These are phyloP conservation scores for Colletotrichum neosansevieriae DNA, from an alignment of 2,329 filamentous ascomycete genomes.

Conservation along the genomic window DNA sequence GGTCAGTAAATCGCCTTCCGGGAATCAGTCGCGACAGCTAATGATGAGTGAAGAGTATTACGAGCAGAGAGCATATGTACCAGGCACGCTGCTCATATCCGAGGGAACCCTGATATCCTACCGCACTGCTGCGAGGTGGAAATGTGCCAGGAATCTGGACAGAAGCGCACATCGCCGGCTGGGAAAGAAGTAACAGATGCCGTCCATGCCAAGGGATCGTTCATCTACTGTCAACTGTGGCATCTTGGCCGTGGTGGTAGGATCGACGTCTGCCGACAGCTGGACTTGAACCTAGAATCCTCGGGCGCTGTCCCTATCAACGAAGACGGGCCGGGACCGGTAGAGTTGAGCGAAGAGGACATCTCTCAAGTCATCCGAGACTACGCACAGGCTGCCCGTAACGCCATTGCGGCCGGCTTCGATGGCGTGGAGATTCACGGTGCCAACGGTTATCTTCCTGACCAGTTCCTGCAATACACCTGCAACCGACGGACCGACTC, in stretches of 20 bases:
- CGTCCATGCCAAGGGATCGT: constrained; percentile 72
- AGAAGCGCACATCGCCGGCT: constrained; percentile 67
- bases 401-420: constrained; percentile 72
- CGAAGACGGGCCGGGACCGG: constrained; percentile 65
- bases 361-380: constrained; percentile 73
- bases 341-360: constrained; percentile 73
- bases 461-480: constrained; percentile 69
- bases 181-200: constrained; percentile 70
- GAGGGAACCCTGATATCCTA: constrained; percentile 68
- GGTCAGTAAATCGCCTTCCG: constrained; percentile 23
- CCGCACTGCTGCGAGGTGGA: constrained; percentile 57
- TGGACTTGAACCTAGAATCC: constrained; percentile 62
- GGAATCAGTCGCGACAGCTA: not conserved
- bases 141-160: constrained; percentile 70
- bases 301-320: constrained; percentile 56
- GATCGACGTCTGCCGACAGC: constrained; percentile 49
- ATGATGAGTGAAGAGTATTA: constrained; percentile 44
- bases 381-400: constrained; percentile 66
- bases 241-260: constrained; percentile 68
- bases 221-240: constrained; percentile 76
- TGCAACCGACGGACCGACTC: constrained; percentile 65
- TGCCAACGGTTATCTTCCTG: constrained; percentile 73
- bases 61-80: constrained; percentile 49
- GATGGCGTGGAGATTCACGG: constrained; percentile 75
- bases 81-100: constrained; percentile 64